Percentiles rank a stretch among this genome's conserved stretches.
Evolutionary conservation across 306 rosid genomes (phyloP).

Genomic region (Trifolium pratense): DNA sequence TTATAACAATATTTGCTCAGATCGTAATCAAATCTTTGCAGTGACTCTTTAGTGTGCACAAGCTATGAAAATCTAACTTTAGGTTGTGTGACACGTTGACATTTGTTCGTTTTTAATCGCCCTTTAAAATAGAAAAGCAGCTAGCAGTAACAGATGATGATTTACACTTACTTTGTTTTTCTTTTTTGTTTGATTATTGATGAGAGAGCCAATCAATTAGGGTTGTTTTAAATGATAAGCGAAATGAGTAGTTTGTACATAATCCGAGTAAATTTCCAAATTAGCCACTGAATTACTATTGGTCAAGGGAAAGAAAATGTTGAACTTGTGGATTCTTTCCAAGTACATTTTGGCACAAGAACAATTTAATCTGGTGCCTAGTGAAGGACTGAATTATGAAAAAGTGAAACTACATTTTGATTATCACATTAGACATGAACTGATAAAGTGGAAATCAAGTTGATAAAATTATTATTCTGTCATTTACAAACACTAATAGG

Average conservation of each 20-base stretch:
- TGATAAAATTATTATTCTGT: too few species aligned
- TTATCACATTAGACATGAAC: not conserved
- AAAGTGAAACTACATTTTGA: too few species aligned
- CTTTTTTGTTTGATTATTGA: not conserved
- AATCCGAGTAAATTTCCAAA: not conserved
- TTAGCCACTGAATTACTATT: not conserved
- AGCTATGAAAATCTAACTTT: not conserved
- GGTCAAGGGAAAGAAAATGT: not conserved
- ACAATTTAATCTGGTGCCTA: too few species aligned
- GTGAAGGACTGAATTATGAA: not conserved
- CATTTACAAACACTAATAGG: too few species aligned
- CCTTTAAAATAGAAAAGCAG: not conserved
- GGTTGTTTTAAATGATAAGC: too few species aligned
- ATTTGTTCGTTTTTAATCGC: not conserved
- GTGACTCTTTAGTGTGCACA: not conserved
- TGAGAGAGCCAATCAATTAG: not conserved
- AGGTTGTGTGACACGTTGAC: not conserved
- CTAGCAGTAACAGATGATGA: not conserved
- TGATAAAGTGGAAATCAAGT: not conserved
- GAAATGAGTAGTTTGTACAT: too few species aligned
- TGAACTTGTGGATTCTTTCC: too few species aligned
- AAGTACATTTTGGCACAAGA: too few species aligned
- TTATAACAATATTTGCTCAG: slow-evolving; percentile 2
- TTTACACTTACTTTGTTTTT: not conserved
- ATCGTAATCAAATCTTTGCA: not conserved